Conservation (phyloP, 192 early-diverging fungal species). For the Coemansia sp. region DNA sequence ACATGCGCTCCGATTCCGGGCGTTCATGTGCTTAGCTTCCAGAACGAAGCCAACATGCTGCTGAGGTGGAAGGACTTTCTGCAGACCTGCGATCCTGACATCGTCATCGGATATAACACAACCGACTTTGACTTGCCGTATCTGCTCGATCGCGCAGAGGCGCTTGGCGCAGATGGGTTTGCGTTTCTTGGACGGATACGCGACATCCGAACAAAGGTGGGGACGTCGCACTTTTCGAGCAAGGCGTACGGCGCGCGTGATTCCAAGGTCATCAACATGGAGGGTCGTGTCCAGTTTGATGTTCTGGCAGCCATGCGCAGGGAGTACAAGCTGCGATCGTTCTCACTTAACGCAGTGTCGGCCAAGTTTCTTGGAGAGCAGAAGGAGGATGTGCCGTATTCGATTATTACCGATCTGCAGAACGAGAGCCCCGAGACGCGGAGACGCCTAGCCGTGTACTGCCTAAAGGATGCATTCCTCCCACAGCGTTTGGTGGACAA, state of each 20-base stretch:
- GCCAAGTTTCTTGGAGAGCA: constrained; percentile 95
- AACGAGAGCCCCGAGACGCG: constrained; percentile 95
- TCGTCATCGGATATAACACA: constrained; percentile 96
- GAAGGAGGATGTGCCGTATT: constrained; percentile 99
- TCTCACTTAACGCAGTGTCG: constrained; percentile 94
- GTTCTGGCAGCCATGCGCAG: constrained; percentile 92
- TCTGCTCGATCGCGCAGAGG: constrained; percentile 83
- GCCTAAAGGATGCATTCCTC: constrained; percentile 95
- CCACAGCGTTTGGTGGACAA: constrained; percentile 95
- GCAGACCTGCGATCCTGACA: constrained; percentile 82
- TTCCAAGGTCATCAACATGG: constrained; percentile 83
- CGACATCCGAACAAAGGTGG: constrained; percentile 28
- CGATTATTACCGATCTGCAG: constrained; percentile 96
- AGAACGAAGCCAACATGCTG: constrained; percentile 78
- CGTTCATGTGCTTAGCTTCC: constrained; percentile 78
- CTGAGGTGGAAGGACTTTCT: constrained; percentile 87
- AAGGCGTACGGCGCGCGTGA: constrained; percentile 94
- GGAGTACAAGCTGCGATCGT: constrained; percentile 94
- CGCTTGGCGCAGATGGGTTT: constrained; percentile 73
- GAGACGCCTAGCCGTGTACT: constrained; percentile 92
- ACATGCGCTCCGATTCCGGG: constrained; percentile 91
- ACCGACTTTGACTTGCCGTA: constrained; percentile 98
- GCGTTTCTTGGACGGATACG: constrained; percentile 81
- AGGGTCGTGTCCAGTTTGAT: constrained; percentile 92
- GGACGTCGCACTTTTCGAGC: constrained; percentile 69